Base-by-base conservation (phyloP, 768 basidiomycete species). In the Hortiboletus campestris region DNA sequence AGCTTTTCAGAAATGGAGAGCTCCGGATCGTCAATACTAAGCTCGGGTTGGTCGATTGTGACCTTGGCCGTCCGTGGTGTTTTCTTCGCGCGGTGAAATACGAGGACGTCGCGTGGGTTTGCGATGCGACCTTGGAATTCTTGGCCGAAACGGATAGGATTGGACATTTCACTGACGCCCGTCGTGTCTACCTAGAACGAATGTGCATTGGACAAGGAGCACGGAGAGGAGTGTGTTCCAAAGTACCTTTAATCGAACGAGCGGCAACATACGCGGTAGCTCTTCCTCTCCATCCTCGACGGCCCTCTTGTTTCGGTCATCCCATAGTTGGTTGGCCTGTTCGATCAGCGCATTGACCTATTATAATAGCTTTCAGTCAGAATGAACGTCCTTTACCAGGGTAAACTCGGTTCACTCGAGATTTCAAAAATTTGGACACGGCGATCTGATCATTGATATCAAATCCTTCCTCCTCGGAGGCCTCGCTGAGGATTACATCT, bases 101-200 rank as follows among this genome's bases (percentile, higher is more conserved):
- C 82, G 29, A 99, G 82, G 22, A 97, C 83, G 67, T 98, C 96
- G 28, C 93, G 83, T 16, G 97, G 96, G 67, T 99, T 99, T 12
- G 97, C 97, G 35, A 98, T 81, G 20, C 81, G 82, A 1, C 91
- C 92, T 61, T 86, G 83, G 71, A 98, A 98, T 69, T 96, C 91
- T 69, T 96, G 94, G 1, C 97, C 96, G 68, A 99, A 97, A 11
- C 97, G 88, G 49, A 96, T 88, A 22, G 96, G 95, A 69, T 99
- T 99, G 51, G 90, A 93, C 75, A 93, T 93, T 63, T 92, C 90
- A 53, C 84, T 85, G 9, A 94, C 89, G 41, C 89, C 91, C 0
- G 95, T 91, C 0, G 93, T 95, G 67, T 96, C 93, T 17, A 96
- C 93, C 89, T 87, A 35, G 28, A 28, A 50, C 49, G 29, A 25